A percentile compares a stretch with the other conserved stretches of the same genome.
phyloP scores from a whole-genome alignment of 129 eudicot genomes.

The Flaveria robusta region DNA sequence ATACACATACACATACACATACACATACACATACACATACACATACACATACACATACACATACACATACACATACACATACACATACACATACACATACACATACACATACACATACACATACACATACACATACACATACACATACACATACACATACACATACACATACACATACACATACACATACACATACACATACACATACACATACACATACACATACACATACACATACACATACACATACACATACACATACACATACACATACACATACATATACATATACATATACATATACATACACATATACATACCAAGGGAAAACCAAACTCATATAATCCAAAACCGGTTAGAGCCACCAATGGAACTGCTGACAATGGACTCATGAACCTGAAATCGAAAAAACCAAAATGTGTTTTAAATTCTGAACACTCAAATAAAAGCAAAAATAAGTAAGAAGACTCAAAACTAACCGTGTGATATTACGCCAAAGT shows the following conservation, averaged over 20 bases:
- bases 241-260: conserved; percentile 38
- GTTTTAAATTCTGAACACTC: background rate
- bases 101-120: conserved; percentile 38
- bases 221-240: conserved; percentile 38
- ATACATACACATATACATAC: conserved; percentile 40
- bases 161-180: conserved; percentile 1
- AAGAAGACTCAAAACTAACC: conserved; percentile 38
- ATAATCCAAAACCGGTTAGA: conserved; percentile 77
- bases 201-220: conserved; percentile 39
- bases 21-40: conserved; percentile 40
- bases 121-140: conserved; percentile 38
- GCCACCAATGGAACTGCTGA: conserved; percentile 89
- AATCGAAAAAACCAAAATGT: background rate
- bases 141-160: conserved; percentile 40
- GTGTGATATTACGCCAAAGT: conserved; percentile 84
- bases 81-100: conserved; percentile 39
- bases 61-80: conserved; percentile 37
- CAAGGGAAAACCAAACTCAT: conserved; percentile 92
- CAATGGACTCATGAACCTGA: conserved; percentile 89
- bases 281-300: background rate
- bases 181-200: conserved; percentile 37
- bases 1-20: conserved; percentile 38
- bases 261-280: conserved; percentile 40
- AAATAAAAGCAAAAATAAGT: background rate
- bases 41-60: conserved; percentile 1